Conservation (phyloP, 2,329 filamentous ascomycete species). For the Fusarium irregulare region DNA sequence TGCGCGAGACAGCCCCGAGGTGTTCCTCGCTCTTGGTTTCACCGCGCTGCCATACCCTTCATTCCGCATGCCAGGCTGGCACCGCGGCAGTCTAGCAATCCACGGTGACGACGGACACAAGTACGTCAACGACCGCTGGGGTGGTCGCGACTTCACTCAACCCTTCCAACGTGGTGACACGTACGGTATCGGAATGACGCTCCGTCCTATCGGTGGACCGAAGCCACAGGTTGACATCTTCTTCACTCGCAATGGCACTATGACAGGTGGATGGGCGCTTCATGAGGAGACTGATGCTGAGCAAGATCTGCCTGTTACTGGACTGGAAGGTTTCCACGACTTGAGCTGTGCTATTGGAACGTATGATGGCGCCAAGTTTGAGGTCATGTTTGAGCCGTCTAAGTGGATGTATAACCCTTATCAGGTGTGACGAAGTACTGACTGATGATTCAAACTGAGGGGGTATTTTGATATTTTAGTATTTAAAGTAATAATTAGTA, state of each 20-base stretch:
- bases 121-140: conserved; percentile 80
- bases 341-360: conserved; percentile 77
- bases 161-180: conserved; percentile 74
- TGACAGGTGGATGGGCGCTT: conserved; percentile 74
- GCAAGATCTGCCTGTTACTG: conserved; percentile 70
- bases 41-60: conserved; percentile 79
- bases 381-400: conserved; percentile 70
- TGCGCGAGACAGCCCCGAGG: conserved; percentile 57
- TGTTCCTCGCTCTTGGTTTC: conserved; percentile 74
- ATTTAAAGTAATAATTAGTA: background rate
- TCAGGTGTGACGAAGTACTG: background rate
- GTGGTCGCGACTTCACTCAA: conserved; percentile 74
- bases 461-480: background rate
- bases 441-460: background rate
- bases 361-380: conserved; percentile 75
- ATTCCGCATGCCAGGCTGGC: conserved; percentile 84
- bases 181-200: conserved; percentile 77
- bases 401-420: conserved; percentile 66
- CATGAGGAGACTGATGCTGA: conserved; percentile 78
- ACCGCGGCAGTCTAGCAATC: conserved; percentile 78
- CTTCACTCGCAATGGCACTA: conserved; percentile 74
- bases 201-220: conserved; percentile 53
- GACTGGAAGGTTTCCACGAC: conserved; percentile 78
- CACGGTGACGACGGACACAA: conserved; percentile 83
- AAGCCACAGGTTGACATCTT: conserved; percentile 61